A percentile compares a stretch with the other conserved stretches of the same genome.
Evolutionary conservation across 2,329 filamentous ascomycete species (phyloP).

Genomic region (Pyricularia grisea): DNA sequence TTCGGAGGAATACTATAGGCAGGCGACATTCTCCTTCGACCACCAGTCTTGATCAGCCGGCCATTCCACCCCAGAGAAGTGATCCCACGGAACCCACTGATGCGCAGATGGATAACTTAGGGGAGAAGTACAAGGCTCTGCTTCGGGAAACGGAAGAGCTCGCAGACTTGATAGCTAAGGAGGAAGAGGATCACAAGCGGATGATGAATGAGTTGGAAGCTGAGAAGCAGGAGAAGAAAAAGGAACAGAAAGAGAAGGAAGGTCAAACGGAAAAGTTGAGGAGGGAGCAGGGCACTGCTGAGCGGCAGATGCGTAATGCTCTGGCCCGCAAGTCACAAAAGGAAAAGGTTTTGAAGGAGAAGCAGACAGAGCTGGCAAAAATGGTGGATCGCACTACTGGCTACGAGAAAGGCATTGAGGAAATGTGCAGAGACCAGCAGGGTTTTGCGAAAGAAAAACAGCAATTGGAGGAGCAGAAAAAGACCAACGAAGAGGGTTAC

Average conservation of each 20-base stretch:
- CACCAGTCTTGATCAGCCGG: constrained; percentile 40
- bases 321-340: constrained; percentile 72
- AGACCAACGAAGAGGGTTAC: constrained; percentile 40
- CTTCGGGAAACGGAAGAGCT: constrained; percentile 78
- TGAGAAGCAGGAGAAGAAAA: constrained; percentile 71
- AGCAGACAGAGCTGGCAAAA: constrained; percentile 56
- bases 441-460: constrained; percentile 44
- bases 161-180: constrained; percentile 58
- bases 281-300: constrained; percentile 68
- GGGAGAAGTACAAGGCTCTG: constrained; percentile 69
- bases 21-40: constrained; percentile 69
- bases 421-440: constrained; percentile 47
- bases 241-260: constrained; percentile 78
- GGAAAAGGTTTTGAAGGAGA: constrained; percentile 62
- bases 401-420: constrained; percentile 54
- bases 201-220: constrained; percentile 59
- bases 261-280: constrained; percentile 79
- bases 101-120: constrained; percentile 66
- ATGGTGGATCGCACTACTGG: constrained; percentile 60
- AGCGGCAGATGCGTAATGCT: constrained; percentile 71
- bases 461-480: constrained; percentile 39
- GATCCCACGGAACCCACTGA: constrained; percentile 44
- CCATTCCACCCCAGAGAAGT: constrained; percentile 20
- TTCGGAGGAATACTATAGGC: constrained; percentile 58
- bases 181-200: constrained; percentile 62